A percentile compares a stretch with the other conserved stretches of the same genome.
These are phyloP conservation scores for Kodamaea sp. DNA, from an alignment of 1,139 yeast genomes.

Conservation along the genomic window DNA sequence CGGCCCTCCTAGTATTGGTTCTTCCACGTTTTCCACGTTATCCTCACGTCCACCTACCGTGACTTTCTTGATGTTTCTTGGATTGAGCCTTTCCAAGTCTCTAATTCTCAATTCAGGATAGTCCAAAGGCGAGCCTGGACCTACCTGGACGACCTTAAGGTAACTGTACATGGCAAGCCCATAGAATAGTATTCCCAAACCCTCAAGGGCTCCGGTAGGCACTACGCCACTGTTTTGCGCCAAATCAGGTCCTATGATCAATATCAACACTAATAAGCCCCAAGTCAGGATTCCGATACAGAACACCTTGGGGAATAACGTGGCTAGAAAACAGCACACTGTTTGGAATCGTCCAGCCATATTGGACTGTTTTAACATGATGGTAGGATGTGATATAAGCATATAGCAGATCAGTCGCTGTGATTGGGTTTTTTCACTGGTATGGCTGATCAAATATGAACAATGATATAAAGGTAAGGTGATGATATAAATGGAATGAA, in stretches of 20 bases:
- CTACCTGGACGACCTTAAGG: constrained; percentile 51
- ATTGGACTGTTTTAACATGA: constrained; percentile 11
- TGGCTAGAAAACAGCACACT: constrained; percentile 50
- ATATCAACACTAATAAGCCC: constrained; percentile 32
- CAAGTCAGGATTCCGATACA: constrained; percentile 56
- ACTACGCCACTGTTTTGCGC: constrained; percentile 5
- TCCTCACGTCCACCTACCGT: background rate
- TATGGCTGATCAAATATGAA: no score
- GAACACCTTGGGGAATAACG: constrained; percentile 60
- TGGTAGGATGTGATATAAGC: constrained; percentile 5
- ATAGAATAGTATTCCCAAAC: constrained; percentile 23
- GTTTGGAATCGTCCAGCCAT: constrained; percentile 14
- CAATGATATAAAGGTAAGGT: no score
- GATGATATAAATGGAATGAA: no score
- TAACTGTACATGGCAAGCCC: constrained; percentile 45
- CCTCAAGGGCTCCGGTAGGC: constrained; percentile 15
- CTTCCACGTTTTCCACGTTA: background rate
- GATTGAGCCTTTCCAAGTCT: constrained; percentile 11
- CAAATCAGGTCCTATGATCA: constrained; percentile 16
- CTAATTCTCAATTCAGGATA: constrained; percentile 36
- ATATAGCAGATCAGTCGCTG: no score
- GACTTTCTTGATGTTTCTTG: constrained; percentile 1
- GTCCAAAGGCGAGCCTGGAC: constrained; percentile 68
- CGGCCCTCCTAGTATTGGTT: background rate
- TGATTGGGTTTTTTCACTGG: no score